Evolutionary conservation across 371 early-diverging fungal species (phyloP), one percentile per base, ranked within the genome.

Genomic region (Actinomortierella ambigua): DNA sequence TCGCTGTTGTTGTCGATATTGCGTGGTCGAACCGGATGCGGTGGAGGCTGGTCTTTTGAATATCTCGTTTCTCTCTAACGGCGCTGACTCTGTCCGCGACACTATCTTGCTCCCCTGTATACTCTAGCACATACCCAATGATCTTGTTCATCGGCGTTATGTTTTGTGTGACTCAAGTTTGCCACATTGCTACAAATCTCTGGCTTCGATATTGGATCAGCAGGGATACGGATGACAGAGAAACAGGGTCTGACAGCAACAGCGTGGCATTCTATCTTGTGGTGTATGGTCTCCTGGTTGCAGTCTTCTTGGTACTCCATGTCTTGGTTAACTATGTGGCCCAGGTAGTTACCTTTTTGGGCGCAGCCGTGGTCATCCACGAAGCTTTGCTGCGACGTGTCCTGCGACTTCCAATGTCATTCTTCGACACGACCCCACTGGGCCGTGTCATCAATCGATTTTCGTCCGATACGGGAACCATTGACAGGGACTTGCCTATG

Each of bases 371-470:
- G 44, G 61, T 46, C 1, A 49, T 84, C 8, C 78, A 86, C 57
- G 79, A 68, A 23, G 40, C 64, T 18, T 58, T 85, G 17, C 66
- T 89, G 44, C 42, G 47, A 9, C 76, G 82, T 6, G 79, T 89
- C 9, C 63, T 89, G 44, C 81, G 78, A 15, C 83, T 88, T 0
- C 83, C 82, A 20, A 79, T 92, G 48, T 73, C 86, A 3, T 94
- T 93, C 79, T 93, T 92, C 57, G 95, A 95, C 48, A 85, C 79
- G 23, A 95, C 93, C 0, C 90, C 95, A 1, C 68, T 90, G 8
- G 93, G 92, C 5, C 85, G 94, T 5, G 90, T 97, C 53, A 75
- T 96, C 75, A 91, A 89, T 59, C 81, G 96, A 14, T 95, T 98
- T 75, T 91, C 94, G 52, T 90, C 93, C 50, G 95, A 98, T 77